These are phyloP conservation scores for Talaromyces marneffei DNA, from an alignment of 2,329 filamentous ascomycete species.

Conservation along the genomic window DNA sequence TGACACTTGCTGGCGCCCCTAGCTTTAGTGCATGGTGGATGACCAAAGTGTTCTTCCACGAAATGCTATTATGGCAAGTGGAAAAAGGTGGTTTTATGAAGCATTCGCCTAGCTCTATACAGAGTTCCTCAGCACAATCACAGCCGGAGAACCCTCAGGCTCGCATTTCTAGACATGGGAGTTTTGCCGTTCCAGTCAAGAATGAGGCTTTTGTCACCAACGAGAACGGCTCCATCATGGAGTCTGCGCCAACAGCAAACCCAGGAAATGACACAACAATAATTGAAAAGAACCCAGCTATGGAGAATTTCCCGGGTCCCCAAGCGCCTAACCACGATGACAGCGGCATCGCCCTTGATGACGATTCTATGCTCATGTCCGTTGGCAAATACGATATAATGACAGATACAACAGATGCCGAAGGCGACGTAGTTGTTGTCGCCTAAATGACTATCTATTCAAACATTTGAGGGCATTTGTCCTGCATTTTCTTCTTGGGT, in stretches of 20 bases:
- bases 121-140: constrained; percentile 23
- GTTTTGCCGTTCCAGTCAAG: constrained; percentile 25
- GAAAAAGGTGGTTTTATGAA: constrained; percentile 85
- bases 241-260: background rate
- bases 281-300: constrained; percentile 11
- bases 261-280: background rate
- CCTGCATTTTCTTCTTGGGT: constrained; percentile 13
- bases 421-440: constrained; percentile 40
- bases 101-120: constrained; percentile 37
- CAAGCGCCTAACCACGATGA: constrained; percentile 53
- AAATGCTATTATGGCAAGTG: constrained; percentile 85
- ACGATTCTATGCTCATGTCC: constrained; percentile 38
- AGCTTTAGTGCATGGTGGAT: constrained; percentile 55
- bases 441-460: constrained; percentile 26
- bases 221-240: constrained; percentile 1
- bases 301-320: constrained; percentile 36
- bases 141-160: constrained; percentile 18
- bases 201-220: constrained; percentile 33
- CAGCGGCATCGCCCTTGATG: constrained; percentile 65
- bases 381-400: constrained; percentile 43
- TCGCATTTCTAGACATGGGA: constrained; percentile 19
- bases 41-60: constrained; percentile 90
- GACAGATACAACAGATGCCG: constrained; percentile 41
- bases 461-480: constrained; percentile 11
- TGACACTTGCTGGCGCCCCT: constrained; percentile 40